These are phyloP conservation scores for Epichloe elymi DNA, from an alignment of 2,329 filamentous ascomycete genomes.

Conservation along the genomic window DNA sequence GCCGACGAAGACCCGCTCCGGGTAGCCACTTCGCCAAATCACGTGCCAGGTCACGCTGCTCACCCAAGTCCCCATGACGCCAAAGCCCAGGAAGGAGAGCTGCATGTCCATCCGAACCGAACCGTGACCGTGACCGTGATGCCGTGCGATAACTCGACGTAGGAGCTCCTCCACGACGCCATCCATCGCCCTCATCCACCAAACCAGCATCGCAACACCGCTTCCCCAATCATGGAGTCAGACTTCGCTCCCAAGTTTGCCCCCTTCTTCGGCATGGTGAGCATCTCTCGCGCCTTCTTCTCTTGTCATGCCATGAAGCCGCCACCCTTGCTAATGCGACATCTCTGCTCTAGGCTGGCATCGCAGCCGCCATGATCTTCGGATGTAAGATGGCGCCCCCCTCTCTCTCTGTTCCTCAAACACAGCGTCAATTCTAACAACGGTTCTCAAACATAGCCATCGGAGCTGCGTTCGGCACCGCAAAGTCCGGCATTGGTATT, in stretches of 20 bases:
- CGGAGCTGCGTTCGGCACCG: slow-evolving; percentile 76
- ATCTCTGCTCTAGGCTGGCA: slow-evolving; percentile 46
- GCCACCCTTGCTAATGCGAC: slow-evolving; percentile 3
- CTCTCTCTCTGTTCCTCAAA: background rate
- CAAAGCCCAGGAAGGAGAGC: background rate
- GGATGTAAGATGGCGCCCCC: slow-evolving; percentile 46
- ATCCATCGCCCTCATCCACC: background rate
- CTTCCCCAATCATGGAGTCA: slow-evolving; percentile 36
- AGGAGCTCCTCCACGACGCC: slow-evolving; percentile 1
- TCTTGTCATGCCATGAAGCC: slow-evolving; percentile 12
- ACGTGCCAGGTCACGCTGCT: slow-evolving; percentile 5
- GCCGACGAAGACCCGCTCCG: too few relatives aligned
- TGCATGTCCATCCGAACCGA: background rate
- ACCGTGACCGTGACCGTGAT: slow-evolving; percentile 2
- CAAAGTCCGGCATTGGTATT: slow-evolving; percentile 81
- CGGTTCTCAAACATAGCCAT: slow-evolving; percentile 26
- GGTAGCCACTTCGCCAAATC: background rate
- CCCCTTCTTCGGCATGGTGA: slow-evolving; percentile 79
- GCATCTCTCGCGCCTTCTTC: slow-evolving; percentile 18
- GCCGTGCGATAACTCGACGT: background rate
- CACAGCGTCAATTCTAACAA: slow-evolving; percentile 5
- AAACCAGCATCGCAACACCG: background rate
- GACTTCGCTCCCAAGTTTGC: slow-evolving; percentile 66
- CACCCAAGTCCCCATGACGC: background rate
- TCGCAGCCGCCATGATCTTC: slow-evolving; percentile 72